These are phyloP conservation scores for Chrysosphaeria jannelii DNA, from an alignment of 2,329 filamentous ascomycete genomes.

Conservation along the genomic window DNA sequence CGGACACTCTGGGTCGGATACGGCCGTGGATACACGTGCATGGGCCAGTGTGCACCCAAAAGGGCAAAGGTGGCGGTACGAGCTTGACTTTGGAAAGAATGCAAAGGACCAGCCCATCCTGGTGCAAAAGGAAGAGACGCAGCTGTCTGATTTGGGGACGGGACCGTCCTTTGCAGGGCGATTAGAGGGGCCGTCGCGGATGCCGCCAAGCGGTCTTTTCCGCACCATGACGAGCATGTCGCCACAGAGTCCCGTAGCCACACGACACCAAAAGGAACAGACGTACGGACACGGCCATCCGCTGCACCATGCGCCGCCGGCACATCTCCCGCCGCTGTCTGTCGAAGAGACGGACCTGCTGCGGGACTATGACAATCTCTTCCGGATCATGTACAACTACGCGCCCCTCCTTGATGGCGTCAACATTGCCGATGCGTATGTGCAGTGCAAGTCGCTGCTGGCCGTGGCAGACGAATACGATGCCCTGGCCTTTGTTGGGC, in stretches of 20 bases:
- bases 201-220: too few relatives aligned
- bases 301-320: conserved; percentile 2
- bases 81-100: conserved; percentile 46
- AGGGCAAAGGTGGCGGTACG: conserved; percentile 49
- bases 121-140: conserved; percentile 39
- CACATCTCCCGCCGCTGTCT: conserved; percentile 13
- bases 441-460: conserved; percentile 76
- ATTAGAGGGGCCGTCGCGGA: too few relatives aligned
- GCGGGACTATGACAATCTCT: conserved; percentile 83
- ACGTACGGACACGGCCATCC: conserved; percentile 5
- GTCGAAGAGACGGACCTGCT: conserved; percentile 44
- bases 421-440: conserved; percentile 77
- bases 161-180: too few relatives aligned
- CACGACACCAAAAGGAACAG: conserved; percentile 5
- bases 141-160: conserved; percentile 5
- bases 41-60: too few relatives aligned
- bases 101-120: conserved; percentile 64
- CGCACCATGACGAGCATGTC: too few relatives aligned
- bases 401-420: conserved; percentile 51
- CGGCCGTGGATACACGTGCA: too few relatives aligned
- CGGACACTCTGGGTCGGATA: too few relatives aligned
- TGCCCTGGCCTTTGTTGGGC: conserved; percentile 60
- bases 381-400: conserved; percentile 90
- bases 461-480: conserved; percentile 86
- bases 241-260: too few relatives aligned